Evolutionary conservation across 2,329 filamentous ascomycete species (phyloP), one percentile per base, ranked within the genome.

Genomic region (Gliomastix tumulicola): DNA sequence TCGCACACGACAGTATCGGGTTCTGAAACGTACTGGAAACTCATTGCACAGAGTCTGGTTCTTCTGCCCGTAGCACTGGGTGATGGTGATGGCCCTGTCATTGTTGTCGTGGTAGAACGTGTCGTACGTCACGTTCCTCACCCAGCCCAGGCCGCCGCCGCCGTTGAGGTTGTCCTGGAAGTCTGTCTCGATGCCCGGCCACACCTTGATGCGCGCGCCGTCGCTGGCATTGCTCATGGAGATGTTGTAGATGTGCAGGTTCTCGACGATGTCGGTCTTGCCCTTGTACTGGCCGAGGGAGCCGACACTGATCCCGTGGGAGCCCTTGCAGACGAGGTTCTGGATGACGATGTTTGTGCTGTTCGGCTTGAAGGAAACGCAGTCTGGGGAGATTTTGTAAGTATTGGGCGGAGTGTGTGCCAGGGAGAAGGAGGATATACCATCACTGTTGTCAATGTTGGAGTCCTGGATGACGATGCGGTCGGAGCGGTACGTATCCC

Each of bases 361-460:
- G 54, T 85, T 86, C 15, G 81, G 81, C 57, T 86, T 86, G 68
- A 86, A 85, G 1, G 79, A 79, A 11, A 86, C 77, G 41, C 82
- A 86, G 51, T 87, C 74, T 31, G 30, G n/a, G n/a, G n/a, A n/a
- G n/a, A n/a, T 12, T 31, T 4, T 15, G 16, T 31, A 10, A 25
- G 23, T n/a, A 16, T 7, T 11, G 4, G 30, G n/a, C 15, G 18
- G 15, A 19, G 12, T 32, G 7, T 7, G 6, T 12, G 13, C 18
- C 13, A 19, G 15, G 15, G 5, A 17, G 4, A 17, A 18, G 30
- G 9, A 17, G n/a, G 15, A 20, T 9, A 20, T 7, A 34, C 32
- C 74, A 50, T 84, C 80, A 21, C 74, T 76, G 46, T 83, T 83
- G 53, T 74, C 66, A 44, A 79, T 71, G 20, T 71, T 56, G 0